Evolutionary conservation across 176 grass and related monocot species (phyloP), one percentile per base, ranked within the genome.

Genomic region (Saccharum officinarum): DNA sequence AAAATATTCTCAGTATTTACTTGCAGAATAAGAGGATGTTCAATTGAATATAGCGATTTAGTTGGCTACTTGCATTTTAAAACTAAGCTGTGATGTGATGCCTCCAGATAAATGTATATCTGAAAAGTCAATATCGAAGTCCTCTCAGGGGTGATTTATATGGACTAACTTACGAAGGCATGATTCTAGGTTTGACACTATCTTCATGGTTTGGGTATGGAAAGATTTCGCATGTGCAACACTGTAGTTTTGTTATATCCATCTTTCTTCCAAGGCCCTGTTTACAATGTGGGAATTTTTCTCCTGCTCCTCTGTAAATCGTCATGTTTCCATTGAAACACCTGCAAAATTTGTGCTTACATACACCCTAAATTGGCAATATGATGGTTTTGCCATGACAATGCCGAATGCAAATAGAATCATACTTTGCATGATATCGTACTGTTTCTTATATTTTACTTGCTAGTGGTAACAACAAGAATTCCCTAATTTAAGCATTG

Each of bases 61-160:
- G 8, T 73, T 73, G 41, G 41, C 42, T 73, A 67, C 25, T 75
- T 84, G 63, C 18, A 70, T 76, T 87, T 82, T 1, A 36, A 63
- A 84, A 57, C 77, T 60, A 34, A 65, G 71, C 23, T 83, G 30
- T 64, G 10, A 52, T 83, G 60, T 70, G 40, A 46, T 55, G 4
- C 6, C 37, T 17, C 13, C n/a, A 31, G 73, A 12, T 4, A 67
- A 28, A 69, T n/a, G 61, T 61, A 60, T 67, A 23, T 44, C 16
- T 71, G 49, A 8, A 74, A 74, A 71, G n/a, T 78, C 62, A 15
- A 33, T 40, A 80, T 39, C 14, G 8, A 79, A 57, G 0, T 62
- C 69, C 74, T 61, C 65, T 47, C 10, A 38, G 8, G 8, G 30
- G 64, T 57, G 25, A 38, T 68, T 67, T 78, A 28, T 75, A 30